Percentiles rank a stretch among this genome's conserved stretches.
Conservation (phyloP, 768 basidiomycete genomes). For the Podaxis sp. region DNA sequence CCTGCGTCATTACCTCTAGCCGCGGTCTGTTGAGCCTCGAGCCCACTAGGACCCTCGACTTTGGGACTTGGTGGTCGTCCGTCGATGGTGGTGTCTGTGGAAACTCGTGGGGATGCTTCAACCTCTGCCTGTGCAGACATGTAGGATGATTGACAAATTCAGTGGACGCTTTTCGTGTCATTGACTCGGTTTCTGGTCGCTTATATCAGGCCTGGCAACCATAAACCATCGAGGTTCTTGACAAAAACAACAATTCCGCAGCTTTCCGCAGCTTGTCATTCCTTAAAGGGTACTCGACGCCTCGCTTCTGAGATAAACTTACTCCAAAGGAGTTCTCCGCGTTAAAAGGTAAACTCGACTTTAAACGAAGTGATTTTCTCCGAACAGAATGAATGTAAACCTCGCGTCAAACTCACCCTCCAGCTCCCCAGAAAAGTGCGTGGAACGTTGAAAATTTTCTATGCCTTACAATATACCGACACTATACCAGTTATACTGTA, state of each 20-base stretch:
- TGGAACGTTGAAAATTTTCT: no score
- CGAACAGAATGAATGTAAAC: no score
- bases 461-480: no score
- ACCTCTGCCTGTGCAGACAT: constrained; percentile 4
- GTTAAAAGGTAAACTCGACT: not conserved
- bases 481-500: no score
- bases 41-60: not conserved
- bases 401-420: no score
- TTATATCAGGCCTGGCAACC: not conserved
- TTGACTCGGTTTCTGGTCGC: not conserved
- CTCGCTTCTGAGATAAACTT: not conserved
- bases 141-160: not conserved
- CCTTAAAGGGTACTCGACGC: not conserved
- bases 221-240: not conserved
- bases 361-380: no score
- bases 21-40: not conserved
- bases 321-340: not conserved
- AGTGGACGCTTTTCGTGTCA: not conserved
- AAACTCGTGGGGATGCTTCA: constrained; percentile 5
- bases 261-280: not conserved
- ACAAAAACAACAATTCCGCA: not conserved
- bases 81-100: constrained; percentile 1
- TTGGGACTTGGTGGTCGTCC: not conserved
- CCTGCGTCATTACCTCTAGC: not conserved
- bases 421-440: no score